Evolutionary conservation across 495 filamentous ascomycete genomes (phyloP).

Genomic region (Xylaria longipes): DNA sequence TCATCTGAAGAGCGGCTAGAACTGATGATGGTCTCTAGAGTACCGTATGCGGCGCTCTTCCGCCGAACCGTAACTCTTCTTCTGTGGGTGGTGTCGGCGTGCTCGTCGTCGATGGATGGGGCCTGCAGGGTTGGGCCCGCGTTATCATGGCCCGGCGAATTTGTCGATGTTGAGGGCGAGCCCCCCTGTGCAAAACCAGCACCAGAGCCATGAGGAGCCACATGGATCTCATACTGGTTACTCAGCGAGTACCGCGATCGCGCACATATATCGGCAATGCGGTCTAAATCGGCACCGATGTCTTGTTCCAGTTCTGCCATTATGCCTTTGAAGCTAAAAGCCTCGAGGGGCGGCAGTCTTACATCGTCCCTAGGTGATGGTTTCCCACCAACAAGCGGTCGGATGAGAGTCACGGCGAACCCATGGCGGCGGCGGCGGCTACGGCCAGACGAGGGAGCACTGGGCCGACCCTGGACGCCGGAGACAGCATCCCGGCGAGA

Average conservation of each 20-base stretch:
- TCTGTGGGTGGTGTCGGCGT: constrained; percentile 29
- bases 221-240: constrained; percentile 66
- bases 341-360: constrained; percentile 59
- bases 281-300: constrained; percentile 57
- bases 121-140: constrained; percentile 56
- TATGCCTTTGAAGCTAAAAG: constrained; percentile 65
- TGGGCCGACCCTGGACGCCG: constrained; percentile 15
- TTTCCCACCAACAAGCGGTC: constrained; percentile 39
- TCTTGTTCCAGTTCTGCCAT: constrained; percentile 56
- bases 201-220: constrained; percentile 60
- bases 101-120: constrained; percentile 54
- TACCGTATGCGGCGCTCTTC: constrained; percentile 57
- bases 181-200: constrained; percentile 38
- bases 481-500: constrained; percentile 26
- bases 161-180: constrained; percentile 30
- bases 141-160: constrained; percentile 21
- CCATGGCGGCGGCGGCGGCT: constrained; percentile 26
- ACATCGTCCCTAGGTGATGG: constrained; percentile 24
- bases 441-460: constrained; percentile 7
- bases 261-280: constrained; percentile 65
- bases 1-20: constrained; percentile 62
- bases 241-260: constrained; percentile 60
- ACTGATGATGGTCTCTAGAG: constrained; percentile 64
- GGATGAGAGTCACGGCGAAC: constrained; percentile 37
- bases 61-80: constrained; percentile 43